These are phyloP conservation scores for Cutaneotrichosporon spelunceum DNA, from an alignment of 1,284 basidiomycete species.

Conservation along the genomic window DNA sequence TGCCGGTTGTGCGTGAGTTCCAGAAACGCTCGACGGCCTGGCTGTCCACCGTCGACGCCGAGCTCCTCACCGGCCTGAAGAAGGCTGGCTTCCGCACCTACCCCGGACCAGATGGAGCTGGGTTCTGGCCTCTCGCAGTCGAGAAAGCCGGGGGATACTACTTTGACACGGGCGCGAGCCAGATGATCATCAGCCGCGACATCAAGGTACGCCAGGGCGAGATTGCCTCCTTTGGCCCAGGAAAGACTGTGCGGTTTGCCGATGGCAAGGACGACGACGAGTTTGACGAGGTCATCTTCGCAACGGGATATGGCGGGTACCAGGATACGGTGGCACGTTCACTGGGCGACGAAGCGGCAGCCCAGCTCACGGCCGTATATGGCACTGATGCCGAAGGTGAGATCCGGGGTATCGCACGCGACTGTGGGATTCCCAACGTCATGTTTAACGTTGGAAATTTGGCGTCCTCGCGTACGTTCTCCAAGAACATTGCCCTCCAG, in stretches of 20 bases:
- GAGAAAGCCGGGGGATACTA: slow-evolving; percentile 52
- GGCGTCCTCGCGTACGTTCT: slow-evolving; percentile 58
- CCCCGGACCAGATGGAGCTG: slow-evolving; percentile 57
- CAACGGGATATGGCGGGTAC: slow-evolving; percentile 59
- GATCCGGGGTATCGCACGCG: slow-evolving; percentile 57
- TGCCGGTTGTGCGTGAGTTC: slow-evolving; percentile 53
- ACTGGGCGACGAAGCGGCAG: slow-evolving; percentile 56
- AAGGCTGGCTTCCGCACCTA: slow-evolving; percentile 62
- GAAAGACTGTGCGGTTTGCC: slow-evolving; percentile 61
- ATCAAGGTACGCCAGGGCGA: slow-evolving; percentile 70
- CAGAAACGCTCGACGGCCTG: slow-evolving; percentile 52
- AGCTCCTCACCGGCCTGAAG: slow-evolving; percentile 59
- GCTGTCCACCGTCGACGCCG: slow-evolving; percentile 59
- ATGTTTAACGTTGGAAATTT: slow-evolving; percentile 55
- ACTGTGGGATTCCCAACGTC: slow-evolving; percentile 54
- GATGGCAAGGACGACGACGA: slow-evolving; percentile 63
- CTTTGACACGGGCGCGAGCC: slow-evolving; percentile 60
- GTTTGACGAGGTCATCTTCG: slow-evolving; percentile 67
- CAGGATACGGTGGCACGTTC: slow-evolving; percentile 53
- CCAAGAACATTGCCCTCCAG: slow-evolving; percentile 61
- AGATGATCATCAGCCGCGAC: slow-evolving; percentile 64
- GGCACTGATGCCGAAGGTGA: slow-evolving; percentile 61
- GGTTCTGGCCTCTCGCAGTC: slow-evolving; percentile 47
- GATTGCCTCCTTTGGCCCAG: slow-evolving; percentile 54
- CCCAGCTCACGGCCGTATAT: slow-evolving; percentile 58